These are phyloP conservation scores for Calocera viscosa DNA, from an alignment of 768 basidiomycete species.

Conservation along the genomic window DNA sequence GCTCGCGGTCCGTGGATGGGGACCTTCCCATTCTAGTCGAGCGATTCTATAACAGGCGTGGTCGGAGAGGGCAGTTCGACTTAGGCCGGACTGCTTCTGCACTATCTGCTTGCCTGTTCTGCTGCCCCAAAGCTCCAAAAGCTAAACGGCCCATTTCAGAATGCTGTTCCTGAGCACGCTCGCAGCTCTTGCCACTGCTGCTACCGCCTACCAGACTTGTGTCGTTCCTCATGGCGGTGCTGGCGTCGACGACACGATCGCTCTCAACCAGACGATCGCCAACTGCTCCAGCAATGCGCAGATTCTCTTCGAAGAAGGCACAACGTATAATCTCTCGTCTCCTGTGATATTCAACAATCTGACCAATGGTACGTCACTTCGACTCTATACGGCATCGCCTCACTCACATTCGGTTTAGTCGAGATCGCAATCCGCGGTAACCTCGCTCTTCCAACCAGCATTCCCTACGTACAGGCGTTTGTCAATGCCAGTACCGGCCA, in stretches of 20 bases:
- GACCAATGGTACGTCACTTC: conserved; percentile 27
- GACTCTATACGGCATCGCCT: too few species aligned
- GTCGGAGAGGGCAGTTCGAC: too few species aligned
- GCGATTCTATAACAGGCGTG: too few species aligned
- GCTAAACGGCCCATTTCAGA: not conserved
- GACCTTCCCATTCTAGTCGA: too few species aligned
- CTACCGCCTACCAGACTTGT: not conserved
- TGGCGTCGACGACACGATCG: not conserved
- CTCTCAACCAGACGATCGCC: not conserved
- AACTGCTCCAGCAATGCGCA: not conserved
- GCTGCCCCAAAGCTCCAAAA: too few species aligned
- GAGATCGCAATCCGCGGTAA: conserved; percentile 48
- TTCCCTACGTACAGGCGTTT: conserved; percentile 39
- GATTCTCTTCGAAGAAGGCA: conserved; percentile 45
- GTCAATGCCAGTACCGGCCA: not conserved
- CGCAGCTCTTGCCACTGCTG: not conserved
- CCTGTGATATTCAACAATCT: conserved; percentile 44
- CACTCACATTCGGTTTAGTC: conserved; percentile 22
- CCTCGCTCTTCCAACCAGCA: conserved; percentile 41
- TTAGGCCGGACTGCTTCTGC: too few species aligned
- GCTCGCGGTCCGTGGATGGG: too few species aligned
- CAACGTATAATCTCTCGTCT: conserved; percentile 43
- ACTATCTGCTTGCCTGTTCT: too few species aligned
- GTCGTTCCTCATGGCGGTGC: not conserved
- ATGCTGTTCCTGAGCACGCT: not conserved